Conservation (phyloP, 2,329 filamentous ascomycete genomes). For the Lachnellula willkommii region DNA sequence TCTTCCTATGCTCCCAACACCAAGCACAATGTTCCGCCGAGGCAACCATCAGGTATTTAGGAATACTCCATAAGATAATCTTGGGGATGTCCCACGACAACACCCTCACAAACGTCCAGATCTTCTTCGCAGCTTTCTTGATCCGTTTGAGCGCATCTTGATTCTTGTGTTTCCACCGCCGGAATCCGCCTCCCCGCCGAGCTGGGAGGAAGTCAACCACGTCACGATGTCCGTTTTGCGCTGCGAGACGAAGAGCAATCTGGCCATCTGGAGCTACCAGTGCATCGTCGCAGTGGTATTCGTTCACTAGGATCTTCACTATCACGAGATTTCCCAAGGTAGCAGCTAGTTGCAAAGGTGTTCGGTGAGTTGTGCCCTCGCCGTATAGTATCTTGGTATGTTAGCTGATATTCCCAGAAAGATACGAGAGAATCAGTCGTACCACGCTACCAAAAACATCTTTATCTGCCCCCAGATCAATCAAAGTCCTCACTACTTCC, state of each 20-base stretch:
- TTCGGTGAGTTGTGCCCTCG: conserved; percentile 28
- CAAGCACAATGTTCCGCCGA: conserved; percentile 22
- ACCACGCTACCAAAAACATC: conserved; percentile 11
- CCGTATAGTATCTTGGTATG: not conserved
- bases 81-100: conserved; percentile 32
- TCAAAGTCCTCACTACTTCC: conserved; percentile 5
- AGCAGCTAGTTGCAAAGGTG: conserved; percentile 42
- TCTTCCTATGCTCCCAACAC: conserved; percentile 26
- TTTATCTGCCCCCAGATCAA: conserved; percentile 10
- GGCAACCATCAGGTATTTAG: conserved; percentile 20
- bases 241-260: conserved; percentile 42
- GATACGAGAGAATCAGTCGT: not conserved
- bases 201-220: conserved; percentile 40
- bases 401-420: not conserved
- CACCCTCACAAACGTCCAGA: conserved; percentile 26
- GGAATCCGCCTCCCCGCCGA: conserved; percentile 36
- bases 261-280: conserved; percentile 42
- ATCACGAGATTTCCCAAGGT: conserved; percentile 36
- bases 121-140: conserved; percentile 18
- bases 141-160: conserved; percentile 27
- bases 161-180: conserved; percentile 35
- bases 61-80: conserved; percentile 22
- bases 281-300: conserved; percentile 39
- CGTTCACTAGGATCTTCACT: conserved; percentile 38
- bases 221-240: conserved; percentile 37